Base-by-base conservation (phyloP, 2,329 filamentous ascomycete species). In the Venturia oleaginea region DNA sequence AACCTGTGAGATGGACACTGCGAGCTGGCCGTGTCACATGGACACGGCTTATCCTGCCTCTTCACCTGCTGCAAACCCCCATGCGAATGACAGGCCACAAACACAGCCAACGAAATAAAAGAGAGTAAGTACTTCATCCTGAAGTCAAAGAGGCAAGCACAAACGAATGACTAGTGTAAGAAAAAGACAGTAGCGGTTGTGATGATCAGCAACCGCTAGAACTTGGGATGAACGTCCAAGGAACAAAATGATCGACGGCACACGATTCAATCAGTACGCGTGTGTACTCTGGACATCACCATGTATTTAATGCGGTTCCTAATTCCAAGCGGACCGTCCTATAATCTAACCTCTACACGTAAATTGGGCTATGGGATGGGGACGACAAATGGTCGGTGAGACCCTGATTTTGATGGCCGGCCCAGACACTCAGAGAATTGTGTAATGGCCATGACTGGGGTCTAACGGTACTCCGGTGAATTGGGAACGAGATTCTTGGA, bases 91-190 rank as follows among this genome's bases (percentile, higher is more conserved):
- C 37, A 60, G 17, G 40, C 59, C 59, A 60, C 34, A 10, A 37
- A 40, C n/a, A 60, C 59, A 8, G 13, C 22, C 27, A 43, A 42
- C 34, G 24, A 42, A 42, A 60, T 4, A 27, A 60, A 40, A 43
- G 40, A 40, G 37, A 43, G 40, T 30, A 60, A 60, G 6, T 60
- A 27, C 59, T 40, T 60, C 40, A 40, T 43, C 15, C 15, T 40
- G 40, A 60, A 27, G 59, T 17, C n/a, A 3, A 51, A 13, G 37
- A 60, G 38, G n/a, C n/a, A n/a, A 22, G 7, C 22, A 24, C 34
- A 60, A 60, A 43, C 24, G 40, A 60, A 43, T 43, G 59, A 60
- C 37, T 60, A 15, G n/a, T 24, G 32, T 37, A 32, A 59, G 19
- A 3, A n/a, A 27, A 60, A 17, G 37, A 32, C 17, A 43, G 59